Evolutionary conservation across 805 yeast genomes (phyloP).

Genomic region (Candida loeiensis): DNA sequence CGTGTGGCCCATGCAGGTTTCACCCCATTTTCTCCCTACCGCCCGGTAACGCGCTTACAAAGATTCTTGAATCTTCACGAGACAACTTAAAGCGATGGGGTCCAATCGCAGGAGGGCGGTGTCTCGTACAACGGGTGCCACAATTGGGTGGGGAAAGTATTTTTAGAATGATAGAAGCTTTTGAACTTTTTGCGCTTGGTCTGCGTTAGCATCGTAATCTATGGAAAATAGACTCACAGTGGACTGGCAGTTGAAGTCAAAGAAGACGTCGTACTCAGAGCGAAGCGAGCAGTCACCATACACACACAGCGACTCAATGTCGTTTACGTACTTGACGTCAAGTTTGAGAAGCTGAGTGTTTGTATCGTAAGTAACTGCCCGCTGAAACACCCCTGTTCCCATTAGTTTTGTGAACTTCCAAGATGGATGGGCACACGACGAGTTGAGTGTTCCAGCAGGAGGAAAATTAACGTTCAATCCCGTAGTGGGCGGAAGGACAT

Average conservation of each 20-base stretch:
- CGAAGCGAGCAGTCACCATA: constrained; percentile 13
- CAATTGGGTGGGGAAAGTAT: not conserved
- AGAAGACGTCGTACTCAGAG: constrained; percentile 14
- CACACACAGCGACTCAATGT: constrained; percentile 9
- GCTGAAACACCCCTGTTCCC: constrained; percentile 13
- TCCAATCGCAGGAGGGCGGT: no score
- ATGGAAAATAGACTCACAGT: constrained; percentile 46
- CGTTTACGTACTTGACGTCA: constrained; percentile 14
- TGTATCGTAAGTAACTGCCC: constrained; percentile 8
- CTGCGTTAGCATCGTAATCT: constrained; percentile 41
- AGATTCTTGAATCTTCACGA: not conserved
- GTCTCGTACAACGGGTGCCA: no score
- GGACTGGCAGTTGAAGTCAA: constrained; percentile 32
- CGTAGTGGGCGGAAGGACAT: constrained; percentile 18
- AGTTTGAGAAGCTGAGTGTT: constrained; percentile 7
- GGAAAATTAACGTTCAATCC: constrained; percentile 28
- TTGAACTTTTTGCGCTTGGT: constrained; percentile 16
- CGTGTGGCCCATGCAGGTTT: no score
- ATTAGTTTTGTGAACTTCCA: constrained; percentile 13
- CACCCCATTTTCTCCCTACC: not conserved
- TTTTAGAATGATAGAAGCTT: not conserved
- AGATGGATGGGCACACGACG: constrained; percentile 16
- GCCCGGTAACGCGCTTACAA: no score
- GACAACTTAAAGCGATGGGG: no score
- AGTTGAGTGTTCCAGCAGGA: constrained; percentile 19